A percentile compares a stretch with the other conserved stretches of the same genome.
phyloP scores from a whole-genome alignment of 169 alveolate genomes.

The Eimeria praecox region DNA sequence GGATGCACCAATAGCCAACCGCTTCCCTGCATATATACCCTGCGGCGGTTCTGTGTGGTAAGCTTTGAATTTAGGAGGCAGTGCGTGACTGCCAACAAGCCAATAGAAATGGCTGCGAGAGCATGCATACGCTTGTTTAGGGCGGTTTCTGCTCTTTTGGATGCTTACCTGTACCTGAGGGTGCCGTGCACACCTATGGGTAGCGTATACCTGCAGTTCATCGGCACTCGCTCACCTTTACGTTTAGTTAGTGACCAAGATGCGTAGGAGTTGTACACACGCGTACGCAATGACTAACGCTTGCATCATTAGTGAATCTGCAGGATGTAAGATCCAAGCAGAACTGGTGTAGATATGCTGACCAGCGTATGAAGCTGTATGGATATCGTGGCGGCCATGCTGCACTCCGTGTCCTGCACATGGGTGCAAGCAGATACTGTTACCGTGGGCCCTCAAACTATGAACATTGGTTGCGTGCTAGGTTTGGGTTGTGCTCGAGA shows the following conservation, averaged over 20 bases:
- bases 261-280: neutral
- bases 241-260: neutral
- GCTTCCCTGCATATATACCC: neutral
- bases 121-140: neutral
- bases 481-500: neutral
- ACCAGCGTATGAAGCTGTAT: neutral
- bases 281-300: neutral
- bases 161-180: neutral
- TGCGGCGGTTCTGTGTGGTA: neutral
- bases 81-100: neutral
- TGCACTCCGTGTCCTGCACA: neutral
- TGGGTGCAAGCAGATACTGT: neutral
- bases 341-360: neutral
- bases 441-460: neutral
- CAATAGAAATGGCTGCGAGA: neutral
- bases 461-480: neutral
- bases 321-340: neutral
- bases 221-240: neutral
- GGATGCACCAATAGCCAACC: neutral
- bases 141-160: neutral
- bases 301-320: neutral
- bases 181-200: neutral
- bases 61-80: neutral
- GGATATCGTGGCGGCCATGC: neutral
- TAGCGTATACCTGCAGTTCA: neutral